Conservation (phyloP, 352 stramenopile genomes). For the Pilasporangium apinafurcum region DNA sequence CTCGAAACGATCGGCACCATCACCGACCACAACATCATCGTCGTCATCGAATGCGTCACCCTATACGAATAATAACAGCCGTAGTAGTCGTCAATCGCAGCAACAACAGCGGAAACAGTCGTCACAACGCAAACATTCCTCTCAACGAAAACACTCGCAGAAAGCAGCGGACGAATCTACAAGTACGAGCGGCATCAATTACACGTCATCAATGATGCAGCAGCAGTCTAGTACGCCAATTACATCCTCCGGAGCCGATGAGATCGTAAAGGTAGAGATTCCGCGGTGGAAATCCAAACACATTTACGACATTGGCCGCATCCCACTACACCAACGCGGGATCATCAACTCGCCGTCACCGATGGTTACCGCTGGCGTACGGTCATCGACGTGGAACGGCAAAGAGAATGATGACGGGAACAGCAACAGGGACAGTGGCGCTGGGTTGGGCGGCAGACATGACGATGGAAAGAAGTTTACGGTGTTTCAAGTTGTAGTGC, state of each 20-base stretch:
- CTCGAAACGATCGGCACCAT: slow-evolving; percentile 19
- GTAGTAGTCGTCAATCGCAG: too few species aligned
- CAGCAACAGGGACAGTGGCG: slow-evolving; percentile 3
- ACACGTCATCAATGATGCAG: slow-evolving; percentile 4
- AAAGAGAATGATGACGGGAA: slow-evolving; percentile 25
- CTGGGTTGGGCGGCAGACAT: slow-evolving; percentile 7
- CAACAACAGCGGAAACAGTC: slow-evolving; percentile 3
- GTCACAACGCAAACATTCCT: too few species aligned
- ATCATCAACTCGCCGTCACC: slow-evolving; percentile 23
- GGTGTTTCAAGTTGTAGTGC: slow-evolving; percentile 71
- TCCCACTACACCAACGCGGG: slow-evolving; percentile 8
- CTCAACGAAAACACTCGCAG: background rate
- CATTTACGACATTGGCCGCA: slow-evolving; percentile 21
- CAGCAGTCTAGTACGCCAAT: slow-evolving; percentile 1
- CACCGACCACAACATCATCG: slow-evolving; percentile 17
- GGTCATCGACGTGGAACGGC: slow-evolving; percentile 47
- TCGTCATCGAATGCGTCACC: too few species aligned
- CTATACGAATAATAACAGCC: background rate
- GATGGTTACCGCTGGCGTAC: slow-evolving; percentile 11
- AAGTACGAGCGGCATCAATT: slow-evolving; percentile 1
- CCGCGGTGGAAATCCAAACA: slow-evolving; percentile 60
- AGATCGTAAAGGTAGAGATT: slow-evolving; percentile 73
- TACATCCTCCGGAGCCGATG: slow-evolving; percentile 24
- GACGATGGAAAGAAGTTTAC: slow-evolving; percentile 60
- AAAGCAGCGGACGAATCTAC: background rate